Conservation (phyloP, 257 asterid genomes). For the Echites panduratus region DNA sequence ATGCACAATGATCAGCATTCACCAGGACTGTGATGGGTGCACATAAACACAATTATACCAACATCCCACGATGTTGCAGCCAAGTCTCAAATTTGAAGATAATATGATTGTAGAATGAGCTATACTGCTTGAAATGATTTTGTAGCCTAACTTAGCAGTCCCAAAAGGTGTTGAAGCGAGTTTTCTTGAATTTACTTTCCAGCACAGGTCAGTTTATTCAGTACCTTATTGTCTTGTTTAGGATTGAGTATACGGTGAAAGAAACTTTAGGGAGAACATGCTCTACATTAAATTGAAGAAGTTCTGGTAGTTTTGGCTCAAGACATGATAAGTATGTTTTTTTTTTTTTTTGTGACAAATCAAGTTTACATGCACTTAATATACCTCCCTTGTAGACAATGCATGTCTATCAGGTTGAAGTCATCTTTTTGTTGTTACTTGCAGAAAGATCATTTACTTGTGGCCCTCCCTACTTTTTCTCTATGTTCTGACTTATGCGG, state of each 20-base stretch:
- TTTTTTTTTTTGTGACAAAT: background rate
- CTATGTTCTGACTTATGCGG: background rate
- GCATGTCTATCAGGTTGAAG: background rate
- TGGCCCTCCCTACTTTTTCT: background rate
- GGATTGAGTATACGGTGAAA: background rate
- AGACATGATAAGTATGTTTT: background rate
- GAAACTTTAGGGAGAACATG: background rate
- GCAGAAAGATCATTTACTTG: background rate
- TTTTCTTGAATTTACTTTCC: background rate
- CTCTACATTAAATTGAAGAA: background rate
- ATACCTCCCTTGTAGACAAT: background rate
- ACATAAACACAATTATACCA: too few relatives aligned
- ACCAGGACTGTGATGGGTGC: background rate
- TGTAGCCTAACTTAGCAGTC: background rate
- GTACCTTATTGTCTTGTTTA: background rate
- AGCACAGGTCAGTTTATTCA: background rate
- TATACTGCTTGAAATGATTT: background rate
- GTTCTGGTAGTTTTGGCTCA: background rate
- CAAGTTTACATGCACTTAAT: background rate
- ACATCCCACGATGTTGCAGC: background rate
- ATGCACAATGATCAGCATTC: background rate
- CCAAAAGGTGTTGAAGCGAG: background rate
- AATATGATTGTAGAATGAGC: background rate
- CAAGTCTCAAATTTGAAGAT: background rate
- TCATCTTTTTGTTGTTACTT: background rate